Evolutionary conservation across 371 early-diverging fungal species (phyloP).

Genomic region (Caulochytrium protostelioides): DNA sequence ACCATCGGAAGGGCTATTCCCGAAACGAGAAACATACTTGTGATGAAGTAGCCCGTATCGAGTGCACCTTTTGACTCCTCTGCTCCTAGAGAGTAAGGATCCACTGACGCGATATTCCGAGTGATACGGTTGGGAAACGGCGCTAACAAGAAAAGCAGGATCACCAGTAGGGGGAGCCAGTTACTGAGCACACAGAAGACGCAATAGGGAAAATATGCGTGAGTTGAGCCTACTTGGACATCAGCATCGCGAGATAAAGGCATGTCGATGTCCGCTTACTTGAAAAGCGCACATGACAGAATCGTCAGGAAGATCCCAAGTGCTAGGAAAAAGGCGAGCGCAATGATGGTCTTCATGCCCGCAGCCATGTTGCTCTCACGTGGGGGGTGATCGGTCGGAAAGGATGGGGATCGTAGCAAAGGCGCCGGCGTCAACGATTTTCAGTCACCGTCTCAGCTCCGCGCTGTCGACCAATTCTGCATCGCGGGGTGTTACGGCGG

Average conservation of each 20-base stretch:
- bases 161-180: constrained; percentile 80
- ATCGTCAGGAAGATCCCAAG: constrained; percentile 72
- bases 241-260: background rate
- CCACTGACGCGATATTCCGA: too few relatives aligned
- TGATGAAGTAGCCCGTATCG: constrained; percentile 78
- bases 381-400: too few relatives aligned
- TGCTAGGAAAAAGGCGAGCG: constrained; percentile 63
- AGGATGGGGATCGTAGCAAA: too few relatives aligned
- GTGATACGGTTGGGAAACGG: constrained; percentile 66
- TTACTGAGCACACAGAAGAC: constrained; percentile 28
- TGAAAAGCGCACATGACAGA: constrained; percentile 75
- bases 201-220: background rate
- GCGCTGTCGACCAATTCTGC: too few relatives aligned
- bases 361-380: too few relatives aligned
- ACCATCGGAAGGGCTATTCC: constrained; percentile 60
- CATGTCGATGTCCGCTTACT: constrained; percentile 18
- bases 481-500: too few relatives aligned
- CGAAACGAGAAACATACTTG: constrained; percentile 74
- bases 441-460: too few relatives aligned
- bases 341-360: constrained; percentile 44
- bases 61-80: constrained; percentile 47
- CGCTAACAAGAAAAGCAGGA: constrained; percentile 63
- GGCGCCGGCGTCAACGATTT: too few relatives aligned
- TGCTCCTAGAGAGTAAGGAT: too few relatives aligned
- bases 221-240: background rate